Evolutionary conservation across 768 basidiomycete species (phyloP), one percentile per base, ranked within the genome.

Genomic region (Mycena venus): DNA sequence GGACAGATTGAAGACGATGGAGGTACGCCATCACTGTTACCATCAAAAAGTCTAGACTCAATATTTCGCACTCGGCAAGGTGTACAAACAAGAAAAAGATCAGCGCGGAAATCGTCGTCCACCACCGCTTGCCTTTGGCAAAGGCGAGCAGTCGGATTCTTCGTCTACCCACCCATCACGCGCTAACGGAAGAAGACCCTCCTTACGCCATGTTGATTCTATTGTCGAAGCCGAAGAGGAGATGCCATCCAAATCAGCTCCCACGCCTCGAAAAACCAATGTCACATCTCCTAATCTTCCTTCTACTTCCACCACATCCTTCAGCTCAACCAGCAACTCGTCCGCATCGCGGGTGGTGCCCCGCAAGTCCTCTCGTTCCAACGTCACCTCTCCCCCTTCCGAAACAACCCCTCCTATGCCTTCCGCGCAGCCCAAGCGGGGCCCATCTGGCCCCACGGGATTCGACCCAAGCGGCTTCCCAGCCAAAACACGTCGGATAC

Each of bases 1-100:
- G 69, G 96, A 98, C 86, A 90, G 97, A 66, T 87, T 99, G 70
- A 94, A 92, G 81, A 95, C 92, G 61, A 97, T 98, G 91, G 96
- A 98, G 90, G 97, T 97, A 84, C 91, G 87, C 44, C 72, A 70
- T 65, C 56, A 73, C 61, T 74, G 77, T 80, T 75, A 68, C 36
- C 70, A 62, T 51, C 77, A 40, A 60, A 53, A 74, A 56, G 70
- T 64, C 32, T 73, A 5, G 58, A 8, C 62, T 63, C 29, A 62
- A 42, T 60, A 17, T 44, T 34, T 63, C 25, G 49, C 49, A 51
- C 66, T 72, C 55, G 64, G 56, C 44, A 72, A 94, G 93, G 88
- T 89, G 76, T 90, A 91, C 86, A 94, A 94, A 89, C 92, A 91
- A 87, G 93, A 94, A 83, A 92, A 92, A 83, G 88, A n/a, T n/a